These are phyloP conservation scores for Fusarium abutilonis DNA, from an alignment of 2,329 filamentous ascomycete genomes.

Conservation along the genomic window DNA sequence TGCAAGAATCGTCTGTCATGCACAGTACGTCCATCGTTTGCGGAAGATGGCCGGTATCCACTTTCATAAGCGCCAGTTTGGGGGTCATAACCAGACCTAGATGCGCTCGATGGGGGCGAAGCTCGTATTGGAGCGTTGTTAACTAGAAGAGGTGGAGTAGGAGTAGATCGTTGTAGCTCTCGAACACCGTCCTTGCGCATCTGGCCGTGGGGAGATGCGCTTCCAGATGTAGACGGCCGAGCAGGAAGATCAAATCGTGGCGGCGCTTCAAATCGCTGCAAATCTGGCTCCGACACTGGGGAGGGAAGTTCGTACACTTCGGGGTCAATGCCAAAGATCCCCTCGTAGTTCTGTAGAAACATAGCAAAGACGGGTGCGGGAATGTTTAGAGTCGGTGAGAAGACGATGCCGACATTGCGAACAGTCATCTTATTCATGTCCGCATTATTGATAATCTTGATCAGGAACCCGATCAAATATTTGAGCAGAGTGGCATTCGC, in stretches of 20 bases:
- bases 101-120: constrained; percentile 57
- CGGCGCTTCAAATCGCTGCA: constrained; percentile 47
- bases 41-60: constrained; percentile 48
- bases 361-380: constrained; percentile 93
- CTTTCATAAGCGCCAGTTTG: constrained; percentile 56
- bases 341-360: constrained; percentile 89
- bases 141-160: constrained; percentile 61
- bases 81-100: constrained; percentile 56
- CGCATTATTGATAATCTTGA: constrained; percentile 90
- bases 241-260: constrained; percentile 50
- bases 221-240: constrained; percentile 61
- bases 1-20: constrained; percentile 48
- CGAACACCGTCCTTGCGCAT: constrained; percentile 49
- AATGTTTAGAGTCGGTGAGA: constrained; percentile 96
- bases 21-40: constrained; percentile 41
- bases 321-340: constrained; percentile 80
- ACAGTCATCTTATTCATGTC: constrained; percentile 98
- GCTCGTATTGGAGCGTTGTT: constrained; percentile 48
- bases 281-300: constrained; percentile 53
- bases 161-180: constrained; percentile 52
- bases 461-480: constrained; percentile 87
- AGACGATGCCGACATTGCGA: constrained; percentile 96
- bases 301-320: constrained; percentile 70
- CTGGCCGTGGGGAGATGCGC: constrained; percentile 63
- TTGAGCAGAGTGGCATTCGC: constrained; percentile 84